A percentile compares a stretch with the other conserved stretches of the same genome.
phyloP scores from a whole-genome alignment of 2,329 filamentous ascomycete genomes.

The Rutstroemia sp. region DNA sequence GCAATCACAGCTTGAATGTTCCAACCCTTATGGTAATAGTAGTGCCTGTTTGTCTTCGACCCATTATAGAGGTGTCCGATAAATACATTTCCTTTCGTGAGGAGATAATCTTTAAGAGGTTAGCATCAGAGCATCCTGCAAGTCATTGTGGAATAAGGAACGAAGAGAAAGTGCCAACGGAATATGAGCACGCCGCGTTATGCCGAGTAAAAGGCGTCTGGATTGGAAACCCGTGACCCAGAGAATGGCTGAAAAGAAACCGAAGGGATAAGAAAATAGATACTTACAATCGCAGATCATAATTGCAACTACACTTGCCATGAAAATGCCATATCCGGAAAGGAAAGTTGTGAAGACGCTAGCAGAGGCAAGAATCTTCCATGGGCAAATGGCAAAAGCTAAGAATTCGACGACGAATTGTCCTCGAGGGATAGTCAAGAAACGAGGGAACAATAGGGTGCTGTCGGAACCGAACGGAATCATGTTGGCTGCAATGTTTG shows the following conservation, averaged over 20 bases:
- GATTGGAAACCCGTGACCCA: not conserved
- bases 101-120: slow-evolving; percentile 31
- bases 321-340: slow-evolving; percentile 54
- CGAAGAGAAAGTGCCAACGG: too few species aligned
- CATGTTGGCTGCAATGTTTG: slow-evolving; percentile 50
- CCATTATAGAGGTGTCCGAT: slow-evolving; percentile 30
- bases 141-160: too few species aligned
- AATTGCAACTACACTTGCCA: slow-evolving; percentile 38
- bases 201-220: too few species aligned
- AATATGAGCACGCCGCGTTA: too few species aligned
- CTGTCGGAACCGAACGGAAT: slow-evolving; percentile 47
- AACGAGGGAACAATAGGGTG: slow-evolving; percentile 44
- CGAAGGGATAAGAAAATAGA: not conserved
- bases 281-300: slow-evolving; percentile 23
- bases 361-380: slow-evolving; percentile 56
- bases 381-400: slow-evolving; percentile 50
- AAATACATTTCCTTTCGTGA: slow-evolving; percentile 32
- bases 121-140: not conserved
- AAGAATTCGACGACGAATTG: slow-evolving; percentile 46
- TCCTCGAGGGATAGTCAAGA: slow-evolving; percentile 48
- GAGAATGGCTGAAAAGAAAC: not conserved
- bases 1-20: slow-evolving; percentile 32
- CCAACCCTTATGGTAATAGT: slow-evolving; percentile 30
- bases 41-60: slow-evolving; percentile 26
- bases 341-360: slow-evolving; percentile 56